Base-by-base conservation (phyloP, 306 rosid species). In the Casuarina glauca region DNA sequence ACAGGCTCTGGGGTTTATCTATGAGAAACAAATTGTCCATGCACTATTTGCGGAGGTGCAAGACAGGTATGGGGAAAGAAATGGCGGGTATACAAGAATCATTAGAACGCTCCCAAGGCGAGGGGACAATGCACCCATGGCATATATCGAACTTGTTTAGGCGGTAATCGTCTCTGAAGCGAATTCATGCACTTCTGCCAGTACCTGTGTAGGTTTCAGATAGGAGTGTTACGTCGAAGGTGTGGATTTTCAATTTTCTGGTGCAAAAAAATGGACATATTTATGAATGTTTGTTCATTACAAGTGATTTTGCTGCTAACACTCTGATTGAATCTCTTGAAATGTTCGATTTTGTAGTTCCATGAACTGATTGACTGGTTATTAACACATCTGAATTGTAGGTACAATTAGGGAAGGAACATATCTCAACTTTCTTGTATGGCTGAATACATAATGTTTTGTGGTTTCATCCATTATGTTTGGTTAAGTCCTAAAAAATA, bases 121-220 rank as follows among this genome's bases (percentile, higher is more conserved):
- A 66, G 98, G 98, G 62, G 98, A 95, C 84, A 95, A 95, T 86
- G 98, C 98, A 45, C 97, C 97, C 41, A 92, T 95, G 97, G 97
- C 98, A 12, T 92, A 82, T 87, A 92, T 95, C 76, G 97, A 95
- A 82, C 98, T 95, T 74, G 98, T 95, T 80, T 94, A 91, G 90
- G 64, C 83, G 46, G 50, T 15, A 12, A 60, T 26, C 16, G 2
- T 48, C 11, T 48, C 51, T 48, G 3, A 48, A 48, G 51, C 51
- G 12, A 48, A 48, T 48, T 13, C 11, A 48, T 48, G 51, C 13
- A 48, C 11, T 48, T 44, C 3, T 48, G 51, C 51, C 51, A 8
- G 51, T 13, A 48, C 12, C 51, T 9, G 12, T 48, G 13, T 48
- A 48, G 51, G 15, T 48, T 48, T 9, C 12, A 48, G 51, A 48